A percentile compares a stretch with the other conserved stretches of the same genome.
Conservation (phyloP, 139 green algal genomes). For the Closterium sp. region DNA sequence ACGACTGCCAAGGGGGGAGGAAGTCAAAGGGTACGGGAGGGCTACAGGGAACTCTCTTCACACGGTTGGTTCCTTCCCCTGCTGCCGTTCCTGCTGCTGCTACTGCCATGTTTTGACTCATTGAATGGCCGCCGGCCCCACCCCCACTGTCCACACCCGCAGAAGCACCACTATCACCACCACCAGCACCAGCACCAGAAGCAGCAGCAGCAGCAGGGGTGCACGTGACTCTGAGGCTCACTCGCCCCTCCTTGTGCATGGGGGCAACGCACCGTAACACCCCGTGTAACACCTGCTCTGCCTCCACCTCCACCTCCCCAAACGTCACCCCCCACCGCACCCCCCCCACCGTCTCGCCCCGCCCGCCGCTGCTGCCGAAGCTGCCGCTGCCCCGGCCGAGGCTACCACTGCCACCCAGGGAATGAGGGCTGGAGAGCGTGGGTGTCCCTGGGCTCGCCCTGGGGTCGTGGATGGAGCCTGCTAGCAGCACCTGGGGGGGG, state of each 20-base stretch:
- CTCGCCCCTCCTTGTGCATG: conserved; percentile 12
- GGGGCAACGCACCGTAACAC: conserved; percentile 41
- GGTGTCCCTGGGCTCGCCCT: neutral
- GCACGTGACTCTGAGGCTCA: conserved; percentile 22
- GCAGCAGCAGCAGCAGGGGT: neutral
- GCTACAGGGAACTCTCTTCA: neutral
- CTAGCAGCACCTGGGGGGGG: neutral
- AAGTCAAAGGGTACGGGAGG: neutral
- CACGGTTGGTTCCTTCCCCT: neutral
- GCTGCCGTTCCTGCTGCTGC: neutral
- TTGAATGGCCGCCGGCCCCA: neutral
- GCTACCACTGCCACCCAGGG: neutral
- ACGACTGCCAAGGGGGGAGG: neutral
- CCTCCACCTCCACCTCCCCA: conserved; percentile 21
- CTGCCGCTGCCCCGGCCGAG: neutral
- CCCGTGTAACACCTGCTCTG: conserved; percentile 9
- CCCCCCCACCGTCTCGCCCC: neutral
- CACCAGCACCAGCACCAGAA: neutral
- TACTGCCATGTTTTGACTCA: neutral
- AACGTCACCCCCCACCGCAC: conserved; percentile 25
- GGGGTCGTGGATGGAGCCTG: neutral
- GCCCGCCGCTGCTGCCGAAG: neutral
- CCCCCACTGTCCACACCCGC: neutral
- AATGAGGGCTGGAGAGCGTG: neutral
- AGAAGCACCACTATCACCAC: neutral